A percentile compares a stretch with the other conserved stretches of the same genome.
Evolutionary conservation across 1,139 yeast species (phyloP).

Genomic region (Meyerozyma athensensis): DNA sequence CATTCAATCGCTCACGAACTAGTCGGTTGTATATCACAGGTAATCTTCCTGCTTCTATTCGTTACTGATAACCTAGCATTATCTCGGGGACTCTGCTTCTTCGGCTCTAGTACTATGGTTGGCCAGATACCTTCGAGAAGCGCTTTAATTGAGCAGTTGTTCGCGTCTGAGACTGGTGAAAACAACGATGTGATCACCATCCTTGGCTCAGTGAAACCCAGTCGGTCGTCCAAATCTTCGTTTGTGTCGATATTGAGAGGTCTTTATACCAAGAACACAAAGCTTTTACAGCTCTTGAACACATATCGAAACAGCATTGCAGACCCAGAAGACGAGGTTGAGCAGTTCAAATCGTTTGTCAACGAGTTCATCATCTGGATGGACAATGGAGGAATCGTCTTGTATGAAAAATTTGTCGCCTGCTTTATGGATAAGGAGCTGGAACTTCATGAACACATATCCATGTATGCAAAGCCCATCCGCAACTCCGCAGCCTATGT

Average conservation of each 20-base stretch:
- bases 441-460: conserved; percentile 13
- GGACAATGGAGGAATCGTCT: conserved; percentile 27
- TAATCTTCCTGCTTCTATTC: too few species aligned
- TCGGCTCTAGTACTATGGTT: too few species aligned
- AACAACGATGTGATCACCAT: conserved; percentile 32
- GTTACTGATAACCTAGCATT: too few species aligned
- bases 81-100: too few species aligned
- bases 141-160: background rate
- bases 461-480: conserved; percentile 26
- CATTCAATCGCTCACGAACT: too few species aligned
- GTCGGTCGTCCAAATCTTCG: conserved; percentile 23
- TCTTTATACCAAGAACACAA: conserved; percentile 36
- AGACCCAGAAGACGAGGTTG: conserved; percentile 21
- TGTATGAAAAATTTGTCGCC: conserved; percentile 29
- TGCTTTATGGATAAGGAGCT: conserved; percentile 14
- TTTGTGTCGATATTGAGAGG: conserved; percentile 37
- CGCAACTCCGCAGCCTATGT: conserved; percentile 29
- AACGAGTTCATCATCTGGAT: conserved; percentile 40
- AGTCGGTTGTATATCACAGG: too few species aligned
- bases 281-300: conserved; percentile 23
- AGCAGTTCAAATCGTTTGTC: conserved; percentile 30
- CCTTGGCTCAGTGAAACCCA: conserved; percentile 32
- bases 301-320: conserved; percentile 10
- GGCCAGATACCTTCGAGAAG: too few species aligned
- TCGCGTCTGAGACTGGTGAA: conserved; percentile 23